Base-by-base conservation (phyloP, 208 protist species). In the Wallacemonas rigidus region DNA sequence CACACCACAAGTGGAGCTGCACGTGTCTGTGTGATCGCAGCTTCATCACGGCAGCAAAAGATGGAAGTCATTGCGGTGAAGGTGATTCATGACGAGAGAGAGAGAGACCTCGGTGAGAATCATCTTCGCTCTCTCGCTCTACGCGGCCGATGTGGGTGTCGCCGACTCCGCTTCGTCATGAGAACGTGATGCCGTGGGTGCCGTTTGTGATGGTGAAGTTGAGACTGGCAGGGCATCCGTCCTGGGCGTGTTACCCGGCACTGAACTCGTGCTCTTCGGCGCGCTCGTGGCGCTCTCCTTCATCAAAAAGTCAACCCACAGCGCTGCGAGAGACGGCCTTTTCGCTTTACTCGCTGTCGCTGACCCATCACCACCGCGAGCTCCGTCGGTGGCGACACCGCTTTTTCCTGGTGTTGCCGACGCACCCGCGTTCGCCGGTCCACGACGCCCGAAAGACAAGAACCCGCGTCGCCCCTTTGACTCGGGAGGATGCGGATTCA, bases 281-380 rank as follows among this genome's bases (percentile, higher is more conserved):
- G 38, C 40, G 1, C 44, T 11, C 1, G 14, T 62, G 26, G 84
- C 85, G 62, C 90, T 93, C 47, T 94, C 88, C 65, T 79, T 82
- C 67, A 95, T 82, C 36, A 95, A 45, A 69, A 95, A 95, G 47
- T 95, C 88, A 15, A 95, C 91, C 91, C 91, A 95, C 64, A 93
- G 69, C 9, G 83, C 79, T 0, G 85, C 88, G 26, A 95, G 69
- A 3, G 60, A 65, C 12, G 60, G 60, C 39, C 50, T 65, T 35
- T 65, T 65, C 26, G 26, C 26, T 26, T 26, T 26, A 26, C 26
- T 26, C 26, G 26, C 26, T 26, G 26, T 26, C 26, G 26, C 26
- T 11, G 7, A 7, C 9, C 54, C 54, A 7, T 11, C 15, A 17
- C 15, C 9, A 6, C 56, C 56, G 56, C 56, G 8, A 12, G 56